Conservation (phyloP, 306 rosid species). For the Boehmeria nivea region DNA sequence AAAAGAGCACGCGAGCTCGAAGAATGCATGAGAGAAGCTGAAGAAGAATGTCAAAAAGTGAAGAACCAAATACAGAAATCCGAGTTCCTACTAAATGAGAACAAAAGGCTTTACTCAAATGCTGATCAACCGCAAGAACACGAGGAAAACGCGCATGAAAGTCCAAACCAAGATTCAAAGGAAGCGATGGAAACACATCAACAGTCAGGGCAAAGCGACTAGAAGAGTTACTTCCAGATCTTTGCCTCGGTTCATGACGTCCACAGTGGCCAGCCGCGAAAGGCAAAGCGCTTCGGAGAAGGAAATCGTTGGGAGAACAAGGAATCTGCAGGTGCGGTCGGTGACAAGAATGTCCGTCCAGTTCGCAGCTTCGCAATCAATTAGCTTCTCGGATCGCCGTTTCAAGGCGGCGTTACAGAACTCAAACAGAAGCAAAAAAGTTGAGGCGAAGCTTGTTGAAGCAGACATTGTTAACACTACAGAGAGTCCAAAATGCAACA, state of each 20-base stretch:
- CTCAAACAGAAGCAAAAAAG: conserved; percentile 47
- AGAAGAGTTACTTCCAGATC: conserved; percentile 38
- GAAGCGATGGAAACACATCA: conserved; percentile 39
- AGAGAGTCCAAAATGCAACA: conserved; percentile 55
- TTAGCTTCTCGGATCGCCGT: conserved; percentile 53
- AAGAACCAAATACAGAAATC: conserved; percentile 46
- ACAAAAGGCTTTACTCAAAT: conserved; percentile 36
- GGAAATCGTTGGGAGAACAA: conserved; percentile 36
- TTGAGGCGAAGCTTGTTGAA: conserved; percentile 32
- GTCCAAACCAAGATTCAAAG: conserved; percentile 37
- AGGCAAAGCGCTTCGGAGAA: conserved; percentile 59
- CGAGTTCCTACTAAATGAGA: conserved; percentile 42
- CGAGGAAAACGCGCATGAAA: conserved; percentile 25
- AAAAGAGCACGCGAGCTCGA: conserved; percentile 56
- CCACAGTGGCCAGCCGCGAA: conserved; percentile 89
- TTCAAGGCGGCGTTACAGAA: conserved; percentile 46
- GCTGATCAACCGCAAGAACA: conserved; percentile 30
- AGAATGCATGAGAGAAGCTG: conserved; percentile 66
- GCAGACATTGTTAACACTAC: neutral
- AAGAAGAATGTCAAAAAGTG: conserved; percentile 43
- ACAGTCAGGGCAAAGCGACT: conserved; percentile 28
- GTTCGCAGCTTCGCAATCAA: conserved; percentile 67
- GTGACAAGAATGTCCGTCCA: conserved; percentile 57
- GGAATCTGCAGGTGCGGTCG: conserved; percentile 34
- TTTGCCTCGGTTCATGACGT: conserved; percentile 87